Evolutionary conservation across 129 eudicot genomes (phyloP).

Genomic region (Flaveria sonorensis): DNA sequence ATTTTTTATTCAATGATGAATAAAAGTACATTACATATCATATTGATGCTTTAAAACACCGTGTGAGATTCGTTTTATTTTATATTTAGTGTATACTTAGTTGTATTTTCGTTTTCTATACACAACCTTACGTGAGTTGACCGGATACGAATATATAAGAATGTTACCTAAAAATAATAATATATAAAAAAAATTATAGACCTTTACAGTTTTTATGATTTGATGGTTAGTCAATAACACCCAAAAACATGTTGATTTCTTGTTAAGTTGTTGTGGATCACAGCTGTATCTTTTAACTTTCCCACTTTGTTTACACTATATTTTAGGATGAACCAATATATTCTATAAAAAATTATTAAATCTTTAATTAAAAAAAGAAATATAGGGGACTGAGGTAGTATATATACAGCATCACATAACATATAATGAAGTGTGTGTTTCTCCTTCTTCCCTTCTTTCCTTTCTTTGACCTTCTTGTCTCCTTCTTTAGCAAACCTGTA

Average conservation of each 20-base stretch:
- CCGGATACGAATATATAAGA: neutral
- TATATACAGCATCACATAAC: constrained; percentile 32
- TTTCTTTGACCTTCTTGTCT: constrained; percentile 34
- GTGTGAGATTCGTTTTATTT: neutral
- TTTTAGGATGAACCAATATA: neutral
- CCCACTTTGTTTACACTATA: constrained; percentile 22
- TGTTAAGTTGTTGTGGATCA: constrained; percentile 13
- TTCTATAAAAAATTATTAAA: neutral
- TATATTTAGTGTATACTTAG: no score
- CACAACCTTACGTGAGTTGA: neutral
- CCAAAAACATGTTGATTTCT: neutral
- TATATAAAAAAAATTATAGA: neutral
- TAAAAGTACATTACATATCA: neutral
- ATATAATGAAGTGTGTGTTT: constrained; percentile 21
- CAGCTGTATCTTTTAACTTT: constrained; percentile 29
- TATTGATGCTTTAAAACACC: neutral
- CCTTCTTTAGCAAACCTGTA: constrained; percentile 18
- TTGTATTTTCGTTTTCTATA: no score
- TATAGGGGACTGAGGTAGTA: neutral
- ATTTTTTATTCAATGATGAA: neutral
- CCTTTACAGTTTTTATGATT: neutral
- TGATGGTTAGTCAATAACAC: neutral
- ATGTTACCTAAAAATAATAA: neutral
- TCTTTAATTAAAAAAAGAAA: neutral
- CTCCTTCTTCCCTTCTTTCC: neutral